Percentiles rank a stretch among this genome's conserved stretches.
Evolutionary conservation across 441 rosid genomes (phyloP).

Genomic region (Eutrema salsugineum): DNA sequence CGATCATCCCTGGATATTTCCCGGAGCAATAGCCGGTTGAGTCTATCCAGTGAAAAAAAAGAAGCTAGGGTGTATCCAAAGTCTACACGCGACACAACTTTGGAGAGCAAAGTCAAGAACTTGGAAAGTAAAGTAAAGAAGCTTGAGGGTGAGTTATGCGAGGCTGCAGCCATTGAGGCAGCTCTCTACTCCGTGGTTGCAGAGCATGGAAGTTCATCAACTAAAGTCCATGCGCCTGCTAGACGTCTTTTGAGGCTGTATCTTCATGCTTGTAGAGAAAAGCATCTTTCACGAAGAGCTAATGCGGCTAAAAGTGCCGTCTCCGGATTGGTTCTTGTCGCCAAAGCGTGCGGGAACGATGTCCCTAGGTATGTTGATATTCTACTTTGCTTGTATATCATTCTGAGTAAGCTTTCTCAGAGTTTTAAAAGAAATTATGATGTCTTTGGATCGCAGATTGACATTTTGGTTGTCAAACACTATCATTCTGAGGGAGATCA

Average conservation of each 20-base stretch:
- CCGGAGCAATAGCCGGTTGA: slow-evolving; percentile 39
- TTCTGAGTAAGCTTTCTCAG: not conserved
- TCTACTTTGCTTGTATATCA: not conserved
- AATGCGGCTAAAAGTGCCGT: slow-evolving; percentile 79
- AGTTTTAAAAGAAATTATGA: not conserved
- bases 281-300: slow-evolving; percentile 54
- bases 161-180: slow-evolving; percentile 92
- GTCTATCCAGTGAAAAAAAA: slow-evolving; percentile 38
- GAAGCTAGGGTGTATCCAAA: slow-evolving; percentile 51
- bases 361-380: slow-evolving; percentile 72
- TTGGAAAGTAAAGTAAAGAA: slow-evolving; percentile 66
- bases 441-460: slow-evolving; percentile 49
- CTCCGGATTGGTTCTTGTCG: slow-evolving; percentile 77
- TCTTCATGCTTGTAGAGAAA: slow-evolving; percentile 68
- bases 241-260: slow-evolving; percentile 92
- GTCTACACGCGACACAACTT: slow-evolving; percentile 36
- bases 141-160: slow-evolving; percentile 91
- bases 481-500: slow-evolving; percentile 66
- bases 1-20: slow-evolving; percentile 56
- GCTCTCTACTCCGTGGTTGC: slow-evolving; percentile 86
- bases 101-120: slow-evolving; percentile 62
- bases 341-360: slow-evolving; percentile 97
- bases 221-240: slow-evolving; percentile 96
- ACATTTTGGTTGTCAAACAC: slow-evolving; percentile 94
- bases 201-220: slow-evolving; percentile 90